Conservation (phyloP, 139 green algal species). For the Mesostigma viride region DNA sequence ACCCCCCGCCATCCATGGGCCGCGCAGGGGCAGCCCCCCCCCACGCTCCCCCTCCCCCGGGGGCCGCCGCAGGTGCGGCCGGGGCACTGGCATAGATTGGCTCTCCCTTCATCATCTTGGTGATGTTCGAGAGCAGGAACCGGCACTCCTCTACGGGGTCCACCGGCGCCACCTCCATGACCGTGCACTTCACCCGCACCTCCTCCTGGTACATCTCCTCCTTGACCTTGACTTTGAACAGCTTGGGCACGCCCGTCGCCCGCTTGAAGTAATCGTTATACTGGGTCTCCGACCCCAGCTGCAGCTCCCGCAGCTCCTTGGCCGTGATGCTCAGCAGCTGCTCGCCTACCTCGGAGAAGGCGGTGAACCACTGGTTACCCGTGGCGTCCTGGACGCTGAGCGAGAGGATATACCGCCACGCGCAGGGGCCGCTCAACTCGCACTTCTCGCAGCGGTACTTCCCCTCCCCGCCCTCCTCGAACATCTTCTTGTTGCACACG, state of each 20-base stretch:
- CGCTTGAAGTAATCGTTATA: slow-evolving; percentile 36
- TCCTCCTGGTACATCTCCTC: slow-evolving; percentile 86
- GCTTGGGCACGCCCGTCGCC: no score
- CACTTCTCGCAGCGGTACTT: slow-evolving; percentile 33
- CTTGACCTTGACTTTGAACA: slow-evolving; percentile 57
- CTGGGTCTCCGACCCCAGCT: not conserved
- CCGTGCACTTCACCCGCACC: slow-evolving; percentile 51
- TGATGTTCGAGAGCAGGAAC: slow-evolving; percentile 5
- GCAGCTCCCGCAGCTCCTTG: slow-evolving; percentile 10
- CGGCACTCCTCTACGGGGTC: slow-evolving; percentile 6
- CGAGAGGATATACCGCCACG: slow-evolving; percentile 27
- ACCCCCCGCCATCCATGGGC: slow-evolving; percentile 7
- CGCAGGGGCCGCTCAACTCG: slow-evolving; percentile 2
- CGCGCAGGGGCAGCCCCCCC: not conserved
- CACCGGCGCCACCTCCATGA: slow-evolving; percentile 32
- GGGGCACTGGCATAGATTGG: slow-evolving; percentile 6
- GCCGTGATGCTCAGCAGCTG: slow-evolving; percentile 19
- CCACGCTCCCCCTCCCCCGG: not conserved
- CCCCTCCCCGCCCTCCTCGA: slow-evolving; percentile 32
- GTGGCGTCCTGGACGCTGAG: slow-evolving; percentile 46
- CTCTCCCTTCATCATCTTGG: slow-evolving; percentile 28
- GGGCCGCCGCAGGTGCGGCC: not conserved
- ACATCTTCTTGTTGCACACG: slow-evolving; percentile 68
- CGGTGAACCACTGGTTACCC: slow-evolving; percentile 36
- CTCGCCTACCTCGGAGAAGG: slow-evolving; percentile 36